Percentiles rank a stretch among this genome's conserved stretches.
Evolutionary conservation across 805 yeast genomes (phyloP).

Genomic region (Pichia nanzhaoensis): DNA sequence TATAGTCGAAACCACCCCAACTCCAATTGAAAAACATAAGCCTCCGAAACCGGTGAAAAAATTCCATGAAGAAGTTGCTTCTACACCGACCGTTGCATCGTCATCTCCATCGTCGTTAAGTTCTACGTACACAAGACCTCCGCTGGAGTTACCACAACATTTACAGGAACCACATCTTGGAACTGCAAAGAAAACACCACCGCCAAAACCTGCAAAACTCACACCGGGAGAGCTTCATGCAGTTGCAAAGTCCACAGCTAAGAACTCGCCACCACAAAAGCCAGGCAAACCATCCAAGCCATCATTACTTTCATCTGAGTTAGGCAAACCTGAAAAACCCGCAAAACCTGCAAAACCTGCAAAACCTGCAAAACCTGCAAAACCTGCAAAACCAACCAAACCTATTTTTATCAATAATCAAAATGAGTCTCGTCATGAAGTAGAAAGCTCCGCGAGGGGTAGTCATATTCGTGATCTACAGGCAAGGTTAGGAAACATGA

Average conservation of each 20-base stretch:
- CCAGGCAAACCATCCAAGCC: conserved; percentile 2
- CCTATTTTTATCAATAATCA: background rate
- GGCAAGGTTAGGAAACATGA: conserved; percentile 21
- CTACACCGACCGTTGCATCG: conserved; percentile 9
- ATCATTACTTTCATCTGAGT: background rate
- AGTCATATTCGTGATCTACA: conserved; percentile 29
- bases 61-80: conserved; percentile 1
- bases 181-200: conserved; percentile 1
- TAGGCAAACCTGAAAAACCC: conserved; percentile 11
- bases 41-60: conserved; percentile 1
- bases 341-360: conserved; percentile 7
- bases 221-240: background rate
- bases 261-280: conserved; percentile 8
- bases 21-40: background rate
- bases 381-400: conserved; percentile 10
- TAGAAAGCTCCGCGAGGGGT: conserved; percentile 19
- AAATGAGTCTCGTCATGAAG: background rate
- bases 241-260: background rate
- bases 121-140: conserved; percentile 6
- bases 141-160: no score
- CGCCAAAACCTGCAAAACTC: background rate
- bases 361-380: conserved; percentile 7
- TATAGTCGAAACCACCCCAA: background rate
- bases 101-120: no score
- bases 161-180: no score